Percentiles rank a stretch among this genome's conserved stretches.
phyloP scores from a whole-genome alignment of 345 rosid species.

The Pistacia vera region DNA sequence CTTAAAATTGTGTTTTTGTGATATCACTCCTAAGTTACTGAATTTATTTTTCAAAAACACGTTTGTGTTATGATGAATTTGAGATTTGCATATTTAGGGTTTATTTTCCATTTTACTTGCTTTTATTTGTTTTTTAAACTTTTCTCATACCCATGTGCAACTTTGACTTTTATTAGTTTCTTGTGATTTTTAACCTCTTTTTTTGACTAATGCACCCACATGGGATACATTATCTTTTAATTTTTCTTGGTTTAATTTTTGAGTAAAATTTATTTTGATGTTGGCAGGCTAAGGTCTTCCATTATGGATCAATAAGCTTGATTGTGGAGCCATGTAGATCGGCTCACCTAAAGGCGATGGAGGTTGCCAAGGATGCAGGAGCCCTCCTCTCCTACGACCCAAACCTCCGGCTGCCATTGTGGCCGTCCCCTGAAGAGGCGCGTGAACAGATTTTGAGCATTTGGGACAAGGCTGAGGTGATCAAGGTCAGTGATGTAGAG shows the following conservation, averaged over 20 bases:
- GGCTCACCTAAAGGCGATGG: conserved; percentile 91
- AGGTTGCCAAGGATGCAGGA: conserved; percentile 85
- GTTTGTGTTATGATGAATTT: too few species aligned
- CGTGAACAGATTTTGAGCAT: conserved; percentile 86
- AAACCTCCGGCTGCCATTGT: conserved; percentile 85
- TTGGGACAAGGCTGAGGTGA: conserved; percentile 95
- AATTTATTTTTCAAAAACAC: too few species aligned
- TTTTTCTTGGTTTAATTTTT: too few species aligned
- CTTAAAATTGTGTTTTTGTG: too few species aligned
- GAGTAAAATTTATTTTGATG: background rate
- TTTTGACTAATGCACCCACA: too few species aligned
- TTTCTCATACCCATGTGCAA: background rate
- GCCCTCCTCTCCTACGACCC: conserved; percentile 96
- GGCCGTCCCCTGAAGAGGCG: conserved; percentile 92
- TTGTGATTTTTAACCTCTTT: background rate
- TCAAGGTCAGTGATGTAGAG: conserved; percentile 95
- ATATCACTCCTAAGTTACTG: too few species aligned
- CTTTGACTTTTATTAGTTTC: background rate
- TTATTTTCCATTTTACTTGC: too few species aligned
- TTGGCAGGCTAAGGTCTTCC: conserved; percentile 79
- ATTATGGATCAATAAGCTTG: conserved; percentile 96
- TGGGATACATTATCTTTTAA: too few species aligned
- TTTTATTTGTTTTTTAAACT: too few species aligned
- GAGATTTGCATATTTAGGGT: too few species aligned
- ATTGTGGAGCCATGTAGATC: conserved; percentile 99